Evolutionary conservation across 2,329 filamentous ascomycete species (phyloP).

Genomic region (Orbilia oligospora): DNA sequence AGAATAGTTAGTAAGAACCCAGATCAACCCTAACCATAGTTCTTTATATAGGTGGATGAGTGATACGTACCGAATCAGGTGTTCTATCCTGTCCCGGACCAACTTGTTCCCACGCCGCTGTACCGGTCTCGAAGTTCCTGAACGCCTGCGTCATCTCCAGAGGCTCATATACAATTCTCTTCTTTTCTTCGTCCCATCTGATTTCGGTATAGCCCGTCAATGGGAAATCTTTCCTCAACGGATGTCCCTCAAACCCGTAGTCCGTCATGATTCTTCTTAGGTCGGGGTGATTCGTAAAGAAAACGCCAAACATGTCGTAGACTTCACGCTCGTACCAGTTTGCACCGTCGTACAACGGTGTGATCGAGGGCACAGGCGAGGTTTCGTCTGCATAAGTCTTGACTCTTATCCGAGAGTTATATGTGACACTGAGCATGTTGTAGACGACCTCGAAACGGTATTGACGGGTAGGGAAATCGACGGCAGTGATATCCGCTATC

Average conservation of each 20-base stretch:
- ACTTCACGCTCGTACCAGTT: slow-evolving; percentile 99
- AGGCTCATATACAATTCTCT: slow-evolving; percentile 97
- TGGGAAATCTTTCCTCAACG: slow-evolving; percentile 96
- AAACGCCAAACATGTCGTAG: slow-evolving; percentile 97
- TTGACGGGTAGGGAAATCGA: slow-evolving; percentile 95
- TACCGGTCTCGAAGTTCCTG: slow-evolving; percentile 96
- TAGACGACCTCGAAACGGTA: slow-evolving; percentile 98
- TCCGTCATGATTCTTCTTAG: slow-evolving; percentile 98
- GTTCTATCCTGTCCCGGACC: slow-evolving; percentile 66
- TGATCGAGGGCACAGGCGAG: slow-evolving; percentile 90
- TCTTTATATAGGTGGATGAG: not conserved
- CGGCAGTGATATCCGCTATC: slow-evolving; percentile 90
- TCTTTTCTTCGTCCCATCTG: slow-evolving; percentile 99
- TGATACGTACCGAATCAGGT: slow-evolving; percentile 62
- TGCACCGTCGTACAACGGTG: slow-evolving; percentile 88
- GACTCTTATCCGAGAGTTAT: slow-evolving; percentile 96
- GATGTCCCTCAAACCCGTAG: slow-evolving; percentile 98
- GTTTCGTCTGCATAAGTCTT: slow-evolving; percentile 99
- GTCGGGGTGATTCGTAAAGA: slow-evolving; percentile 96
- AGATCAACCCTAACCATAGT: not conserved
- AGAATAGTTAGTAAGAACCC: not conserved
- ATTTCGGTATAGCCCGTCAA: slow-evolving; percentile 98
- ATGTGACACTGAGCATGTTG: slow-evolving; percentile 93
- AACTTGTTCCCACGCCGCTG: slow-evolving; percentile 78
- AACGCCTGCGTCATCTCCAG: slow-evolving; percentile 98